A percentile compares a stretch with the other conserved stretches of the same genome.
Evolutionary conservation across 345 rosid species (phyloP).

Genomic region (Rhodamnia argentea): DNA sequence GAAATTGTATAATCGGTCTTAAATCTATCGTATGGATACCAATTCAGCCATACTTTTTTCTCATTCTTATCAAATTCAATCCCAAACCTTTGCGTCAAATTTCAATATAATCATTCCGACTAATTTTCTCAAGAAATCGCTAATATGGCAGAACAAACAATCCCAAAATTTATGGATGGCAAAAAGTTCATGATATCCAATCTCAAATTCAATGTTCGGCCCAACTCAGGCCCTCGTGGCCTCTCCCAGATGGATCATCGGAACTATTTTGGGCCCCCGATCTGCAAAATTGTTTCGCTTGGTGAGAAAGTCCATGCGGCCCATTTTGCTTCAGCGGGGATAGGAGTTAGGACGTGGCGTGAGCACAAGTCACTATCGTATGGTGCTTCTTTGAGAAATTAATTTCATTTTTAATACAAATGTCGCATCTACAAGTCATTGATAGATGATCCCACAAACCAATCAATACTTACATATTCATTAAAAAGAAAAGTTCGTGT

Average conservation of each 20-base stretch:
- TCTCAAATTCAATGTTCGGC: background rate
- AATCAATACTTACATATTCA: background rate
- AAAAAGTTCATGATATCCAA: background rate
- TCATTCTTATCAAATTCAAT: background rate
- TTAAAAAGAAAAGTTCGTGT: background rate
- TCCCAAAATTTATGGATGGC: background rate
- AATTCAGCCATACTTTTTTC: background rate
- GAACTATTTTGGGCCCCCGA: background rate
- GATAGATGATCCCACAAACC: background rate
- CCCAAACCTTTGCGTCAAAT: background rate
- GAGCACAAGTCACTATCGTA: background rate
- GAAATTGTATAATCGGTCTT: background rate
- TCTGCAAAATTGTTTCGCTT: background rate
- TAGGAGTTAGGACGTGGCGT: background rate
- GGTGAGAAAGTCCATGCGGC: background rate
- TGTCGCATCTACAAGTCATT: background rate
- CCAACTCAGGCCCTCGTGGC: background rate
- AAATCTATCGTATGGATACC: background rate
- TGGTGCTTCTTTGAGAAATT: background rate
- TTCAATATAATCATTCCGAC: background rate
- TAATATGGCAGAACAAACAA: background rate
- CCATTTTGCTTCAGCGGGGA: background rate
- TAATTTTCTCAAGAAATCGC: background rate
- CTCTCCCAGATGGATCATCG: background rate
- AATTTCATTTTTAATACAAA: background rate